These are phyloP conservation scores for Phytopythium ostracodes DNA, from an alignment of 352 stramenopile genomes.

Conservation along the genomic window DNA sequence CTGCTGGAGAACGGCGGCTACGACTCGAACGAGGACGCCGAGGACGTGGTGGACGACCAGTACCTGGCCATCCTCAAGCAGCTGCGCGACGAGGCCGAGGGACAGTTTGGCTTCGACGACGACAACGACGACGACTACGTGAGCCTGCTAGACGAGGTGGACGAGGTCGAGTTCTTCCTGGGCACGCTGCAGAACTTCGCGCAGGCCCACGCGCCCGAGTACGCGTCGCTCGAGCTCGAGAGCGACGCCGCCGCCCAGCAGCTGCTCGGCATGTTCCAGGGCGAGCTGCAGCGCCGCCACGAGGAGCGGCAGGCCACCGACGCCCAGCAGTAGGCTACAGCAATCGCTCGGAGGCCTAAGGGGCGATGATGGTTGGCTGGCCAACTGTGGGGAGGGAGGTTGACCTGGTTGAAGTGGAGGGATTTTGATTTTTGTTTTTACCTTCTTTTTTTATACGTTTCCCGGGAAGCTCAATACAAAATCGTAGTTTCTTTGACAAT, in stretches of 20 bases:
- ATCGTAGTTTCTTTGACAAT: background rate
- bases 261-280: constrained; percentile 48
- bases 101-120: constrained; percentile 63
- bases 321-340: constrained; percentile 15
- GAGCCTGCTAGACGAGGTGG: constrained; percentile 90
- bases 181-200: constrained; percentile 80
- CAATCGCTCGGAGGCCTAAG: no score
- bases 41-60: constrained; percentile 93
- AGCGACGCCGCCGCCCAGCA: constrained; percentile 56
- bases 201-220: constrained; percentile 45
- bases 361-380: no score
- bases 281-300: constrained; percentile 27
- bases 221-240: constrained; percentile 59
- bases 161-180: constrained; percentile 91
- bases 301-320: constrained; percentile 38
- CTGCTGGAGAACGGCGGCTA: constrained; percentile 92
- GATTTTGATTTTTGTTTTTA: background rate
- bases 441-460: background rate
- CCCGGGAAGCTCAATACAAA: background rate
- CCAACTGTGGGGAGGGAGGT: no score
- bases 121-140: constrained; percentile 93
- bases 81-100: constrained; percentile 85
- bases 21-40: constrained; percentile 82
- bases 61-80: constrained; percentile 94
- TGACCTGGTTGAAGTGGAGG: constrained; percentile 2